Base-by-base conservation (phyloP, 1,139 yeast species). In the Candida sp. region DNA sequence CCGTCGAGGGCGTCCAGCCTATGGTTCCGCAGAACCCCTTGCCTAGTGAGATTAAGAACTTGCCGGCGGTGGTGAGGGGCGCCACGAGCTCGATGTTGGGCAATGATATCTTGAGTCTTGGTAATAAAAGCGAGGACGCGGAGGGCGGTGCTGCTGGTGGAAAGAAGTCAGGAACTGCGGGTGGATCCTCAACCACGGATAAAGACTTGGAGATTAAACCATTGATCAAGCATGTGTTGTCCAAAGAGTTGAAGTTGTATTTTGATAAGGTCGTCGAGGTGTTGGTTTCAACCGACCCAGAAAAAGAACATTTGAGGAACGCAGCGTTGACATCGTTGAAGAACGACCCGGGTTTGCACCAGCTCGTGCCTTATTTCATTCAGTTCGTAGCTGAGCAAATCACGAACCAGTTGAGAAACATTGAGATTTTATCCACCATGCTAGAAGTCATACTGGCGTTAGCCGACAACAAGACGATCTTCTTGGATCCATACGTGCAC, bases 1-100 rank as follows among this genome's bases (percentile, higher is more conserved):
- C 99, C 0, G 90, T 96, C 52, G 99, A 96, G 70, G 99, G 99
- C 49, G 97, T 96, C 3, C 99, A 96, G 66, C 99, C 99, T 1
- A 88, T 96, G 48, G 94, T 96, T 51, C 96, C 98, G 1, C 99
- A 96, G 70, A 96, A 96, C 70, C 99, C 99, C 34, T 83, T 89
- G 43, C 84, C 93, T 26, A 79, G 86, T 41, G 96, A 88, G 60
- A 84, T 88, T 50, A 85, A 84, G 63, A 77, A 78, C 48, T 67
- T 87, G 26, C 86, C 90, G 40, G 88, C 93, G 2, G 75, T 83
- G 17, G 78, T 83, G 41, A 75, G 96, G 62, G 96, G 96, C 42
- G 90, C 93, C 5, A 84, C 89, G 9, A 70, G 78, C 4, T 71
- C 81, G 2, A 67, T 73, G 8, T 63, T 77, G 47, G 81, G 81